A percentile compares a stretch with the other conserved stretches of the same genome.
phyloP scores from a whole-genome alignment of 2,329 filamentous ascomycete genomes.

The Stemphylium lycopersici region DNA sequence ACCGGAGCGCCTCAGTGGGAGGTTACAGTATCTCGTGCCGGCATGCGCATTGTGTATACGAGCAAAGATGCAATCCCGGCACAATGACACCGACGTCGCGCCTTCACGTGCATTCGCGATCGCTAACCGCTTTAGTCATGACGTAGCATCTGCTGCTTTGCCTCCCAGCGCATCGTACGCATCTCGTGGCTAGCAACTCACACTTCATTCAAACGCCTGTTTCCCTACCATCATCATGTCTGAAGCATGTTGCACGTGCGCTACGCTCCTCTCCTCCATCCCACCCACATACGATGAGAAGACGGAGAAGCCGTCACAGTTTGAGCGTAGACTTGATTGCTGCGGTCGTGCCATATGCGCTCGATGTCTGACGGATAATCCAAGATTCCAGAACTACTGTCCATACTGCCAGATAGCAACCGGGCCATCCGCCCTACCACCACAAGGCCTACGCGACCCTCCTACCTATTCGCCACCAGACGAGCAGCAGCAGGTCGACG shows the following conservation, averaged over 20 bases:
- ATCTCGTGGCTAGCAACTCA: background rate
- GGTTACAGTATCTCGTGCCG: background rate
- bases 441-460: conserved; percentile 70
- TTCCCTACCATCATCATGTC: conserved; percentile 21
- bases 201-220: background rate
- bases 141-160: conserved; percentile 35
- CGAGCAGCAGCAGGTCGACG: conserved; percentile 33
- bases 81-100: background rate
- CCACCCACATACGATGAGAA: conserved; percentile 60
- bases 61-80: background rate
- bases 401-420: conserved; percentile 79
- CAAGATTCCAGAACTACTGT: conserved; percentile 69
- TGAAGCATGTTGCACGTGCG: conserved; percentile 73
- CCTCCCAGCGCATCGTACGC: conserved; percentile 12
- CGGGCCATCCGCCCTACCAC: conserved; percentile 62
- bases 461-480: conserved; percentile 64
- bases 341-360: conserved; percentile 75
- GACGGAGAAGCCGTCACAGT: conserved; percentile 66
- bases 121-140: conserved; percentile 40
- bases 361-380: conserved; percentile 71
- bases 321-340: conserved; percentile 69
- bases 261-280: conserved; percentile 63
- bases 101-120: conserved; percentile 33
- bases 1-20: background rate
- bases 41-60: background rate